These are phyloP conservation scores for Penicillium sp. DNA, from an alignment of 2,329 filamentous ascomycete genomes.

Conservation along the genomic window DNA sequence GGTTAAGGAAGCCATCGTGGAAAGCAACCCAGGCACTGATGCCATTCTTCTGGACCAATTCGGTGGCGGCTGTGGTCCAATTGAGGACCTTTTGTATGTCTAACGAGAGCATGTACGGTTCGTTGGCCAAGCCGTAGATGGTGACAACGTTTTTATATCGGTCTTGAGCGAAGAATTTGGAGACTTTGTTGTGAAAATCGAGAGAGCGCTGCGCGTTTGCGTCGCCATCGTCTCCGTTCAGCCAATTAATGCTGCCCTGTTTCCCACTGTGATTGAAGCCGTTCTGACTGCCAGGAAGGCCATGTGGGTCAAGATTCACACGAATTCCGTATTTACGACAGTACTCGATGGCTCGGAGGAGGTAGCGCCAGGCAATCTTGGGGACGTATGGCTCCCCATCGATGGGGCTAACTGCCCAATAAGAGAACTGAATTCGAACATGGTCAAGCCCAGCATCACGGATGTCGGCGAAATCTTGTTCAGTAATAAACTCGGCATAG, in stretches of 20 bases:
- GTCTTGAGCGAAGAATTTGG: constrained; percentile 89
- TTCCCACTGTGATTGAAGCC: constrained; percentile 96
- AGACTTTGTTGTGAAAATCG: constrained; percentile 84
- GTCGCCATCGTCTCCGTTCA: constrained; percentile 85
- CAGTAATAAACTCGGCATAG: constrained; percentile 86
- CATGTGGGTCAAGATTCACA: constrained; percentile 91
- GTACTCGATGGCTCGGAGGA: constrained; percentile 91
- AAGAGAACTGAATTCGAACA: constrained; percentile 92
- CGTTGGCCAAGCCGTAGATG: constrained; percentile 94
- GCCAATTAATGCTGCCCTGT: constrained; percentile 80
- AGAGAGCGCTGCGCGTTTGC: constrained; percentile 80
- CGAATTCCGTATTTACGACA: constrained; percentile 89
- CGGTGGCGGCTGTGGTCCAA: constrained; percentile 79
- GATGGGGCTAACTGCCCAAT: constrained; percentile 91
- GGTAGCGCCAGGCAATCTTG: constrained; percentile 88
- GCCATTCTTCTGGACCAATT: constrained; percentile 76
- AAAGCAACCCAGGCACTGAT: constrained; percentile 77
- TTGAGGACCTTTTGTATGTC: constrained; percentile 68
- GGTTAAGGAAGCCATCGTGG: constrained; percentile 92
- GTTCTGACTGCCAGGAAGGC: constrained; percentile 90
- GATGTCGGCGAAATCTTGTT: constrained; percentile 83
- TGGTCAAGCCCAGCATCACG: constrained; percentile 89
- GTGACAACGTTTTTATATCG: constrained; percentile 90
- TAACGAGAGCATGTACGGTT: constrained; percentile 83
- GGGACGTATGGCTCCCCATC: constrained; percentile 85